Percentiles rank a stretch among this genome's conserved stretches.
Evolutionary conservation across 768 basidiomycete species (phyloP).

Genomic region (Calocera cornea): DNA sequence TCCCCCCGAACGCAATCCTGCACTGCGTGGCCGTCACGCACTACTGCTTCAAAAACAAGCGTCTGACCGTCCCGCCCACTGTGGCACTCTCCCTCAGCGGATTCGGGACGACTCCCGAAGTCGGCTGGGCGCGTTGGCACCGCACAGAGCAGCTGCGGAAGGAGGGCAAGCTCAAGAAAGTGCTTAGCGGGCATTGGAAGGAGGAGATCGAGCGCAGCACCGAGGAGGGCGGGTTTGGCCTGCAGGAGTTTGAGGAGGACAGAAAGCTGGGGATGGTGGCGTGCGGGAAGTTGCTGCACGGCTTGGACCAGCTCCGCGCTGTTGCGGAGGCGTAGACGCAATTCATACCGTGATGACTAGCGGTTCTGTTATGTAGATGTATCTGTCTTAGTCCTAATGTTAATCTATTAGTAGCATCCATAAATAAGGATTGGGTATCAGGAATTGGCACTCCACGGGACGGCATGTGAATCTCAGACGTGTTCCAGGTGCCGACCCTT

Average conservation of each 20-base stretch:
- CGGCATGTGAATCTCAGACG: no score
- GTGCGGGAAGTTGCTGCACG: not conserved
- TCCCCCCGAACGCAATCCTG: slow-evolving; percentile 26
- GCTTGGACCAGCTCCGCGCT: not conserved
- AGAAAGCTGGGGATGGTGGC: not conserved
- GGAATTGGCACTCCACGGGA: no score
- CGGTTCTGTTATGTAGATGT: no score
- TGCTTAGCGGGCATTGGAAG: not conserved
- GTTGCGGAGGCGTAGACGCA: not conserved
- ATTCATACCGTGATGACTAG: not conserved
- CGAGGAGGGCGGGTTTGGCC: not conserved
- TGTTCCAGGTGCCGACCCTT: no score
- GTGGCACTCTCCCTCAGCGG: slow-evolving; percentile 50
- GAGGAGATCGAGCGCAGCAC: not conserved
- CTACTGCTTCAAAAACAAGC: slow-evolving; percentile 53
- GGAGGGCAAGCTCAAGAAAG: not conserved
- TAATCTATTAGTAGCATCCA: no score
- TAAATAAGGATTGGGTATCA: no score
- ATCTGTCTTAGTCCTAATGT: no score
- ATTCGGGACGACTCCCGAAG: slow-evolving; percentile 20
- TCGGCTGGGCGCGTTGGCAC: not conserved
- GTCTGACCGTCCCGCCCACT: slow-evolving; percentile 60
- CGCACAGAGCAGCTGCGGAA: not conserved
- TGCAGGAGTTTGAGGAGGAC: not conserved
- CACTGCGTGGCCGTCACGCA: slow-evolving; percentile 54